Conservation (phyloP, 345 rosid species). For the Eucalyptus albens region DNA sequence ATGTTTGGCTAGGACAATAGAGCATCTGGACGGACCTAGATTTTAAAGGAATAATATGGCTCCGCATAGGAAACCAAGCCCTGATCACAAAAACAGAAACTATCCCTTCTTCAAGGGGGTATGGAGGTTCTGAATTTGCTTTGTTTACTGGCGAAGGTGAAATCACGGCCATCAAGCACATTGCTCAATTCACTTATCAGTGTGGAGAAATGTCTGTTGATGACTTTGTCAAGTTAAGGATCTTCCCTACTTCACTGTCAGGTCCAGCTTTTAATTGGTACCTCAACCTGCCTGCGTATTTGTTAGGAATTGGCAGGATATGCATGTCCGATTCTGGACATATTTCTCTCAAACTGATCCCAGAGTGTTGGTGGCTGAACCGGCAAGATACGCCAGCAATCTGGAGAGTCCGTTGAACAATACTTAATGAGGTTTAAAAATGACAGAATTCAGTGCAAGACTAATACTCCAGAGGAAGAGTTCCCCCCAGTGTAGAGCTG, state of each 20-base stretch:
- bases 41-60: not conserved
- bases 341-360: not conserved
- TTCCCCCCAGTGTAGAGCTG: not conserved
- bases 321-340: not conserved
- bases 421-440: not conserved
- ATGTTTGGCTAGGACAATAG: not conserved
- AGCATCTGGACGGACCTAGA: not conserved
- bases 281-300: not conserved
- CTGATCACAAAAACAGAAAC: not conserved
- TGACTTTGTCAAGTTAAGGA: not conserved
- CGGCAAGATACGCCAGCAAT: not conserved
- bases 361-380: not conserved
- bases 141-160: not conserved
- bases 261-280: not conserved
- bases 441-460: not conserved
- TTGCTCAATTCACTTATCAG: not conserved
- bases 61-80: not conserved
- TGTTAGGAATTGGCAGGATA: not conserved
- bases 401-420: not conserved
- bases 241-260: not conserved
- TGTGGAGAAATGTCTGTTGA: not conserved
- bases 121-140: not conserved
- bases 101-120: not conserved
- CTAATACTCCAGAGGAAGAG: not conserved
- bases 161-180: not conserved